Conservation (phyloP, 352 stramenopile species). For the Phytophthora sojae region DNA sequence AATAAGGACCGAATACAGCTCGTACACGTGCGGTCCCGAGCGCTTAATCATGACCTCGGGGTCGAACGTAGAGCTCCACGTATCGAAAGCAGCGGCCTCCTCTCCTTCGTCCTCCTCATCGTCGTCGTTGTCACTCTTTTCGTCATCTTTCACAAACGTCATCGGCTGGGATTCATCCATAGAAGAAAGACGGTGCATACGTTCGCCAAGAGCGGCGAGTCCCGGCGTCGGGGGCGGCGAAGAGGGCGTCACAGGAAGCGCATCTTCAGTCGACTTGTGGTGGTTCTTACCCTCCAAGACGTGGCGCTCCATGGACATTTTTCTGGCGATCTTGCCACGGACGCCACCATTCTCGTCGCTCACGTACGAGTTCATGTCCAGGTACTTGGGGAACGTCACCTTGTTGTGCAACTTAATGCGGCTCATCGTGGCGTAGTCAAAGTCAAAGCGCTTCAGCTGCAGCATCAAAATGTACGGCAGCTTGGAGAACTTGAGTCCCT, state of each 20-base stretch:
- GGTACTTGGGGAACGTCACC: constrained; percentile 90
- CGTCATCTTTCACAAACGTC: constrained; percentile 39
- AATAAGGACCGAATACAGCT: constrained; percentile 94
- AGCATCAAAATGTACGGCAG: constrained; percentile 91
- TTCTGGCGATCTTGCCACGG: constrained; percentile 74
- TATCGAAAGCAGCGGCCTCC: constrained; percentile 46
- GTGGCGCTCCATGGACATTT: constrained; percentile 89
- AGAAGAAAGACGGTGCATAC: constrained; percentile 64
- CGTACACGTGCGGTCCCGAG: constrained; percentile 84
- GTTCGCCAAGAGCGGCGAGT: constrained; percentile 21
- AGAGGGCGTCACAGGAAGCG: constrained; percentile 9
- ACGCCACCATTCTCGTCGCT: constrained; percentile 57
- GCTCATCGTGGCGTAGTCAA: constrained; percentile 92
- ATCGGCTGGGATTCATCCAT: constrained; percentile 79
- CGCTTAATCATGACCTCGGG: constrained; percentile 66
- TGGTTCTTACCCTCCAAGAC: constrained; percentile 64
- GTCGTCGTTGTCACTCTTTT: constrained; percentile 22
- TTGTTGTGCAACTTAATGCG: constrained; percentile 89
- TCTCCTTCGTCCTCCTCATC: constrained; percentile 24
- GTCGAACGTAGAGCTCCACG: constrained; percentile 80
- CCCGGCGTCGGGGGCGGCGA: constrained; percentile 26
- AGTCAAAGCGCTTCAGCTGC: constrained; percentile 93
- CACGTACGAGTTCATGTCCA: constrained; percentile 92
- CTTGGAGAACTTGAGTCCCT: constrained; percentile 90
- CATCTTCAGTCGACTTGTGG: constrained; percentile 25